A percentile compares a stretch with the other conserved stretches of the same genome.
Conservation (phyloP, 148 eudicot species). For the Salicornia ramosissima region DNA sequence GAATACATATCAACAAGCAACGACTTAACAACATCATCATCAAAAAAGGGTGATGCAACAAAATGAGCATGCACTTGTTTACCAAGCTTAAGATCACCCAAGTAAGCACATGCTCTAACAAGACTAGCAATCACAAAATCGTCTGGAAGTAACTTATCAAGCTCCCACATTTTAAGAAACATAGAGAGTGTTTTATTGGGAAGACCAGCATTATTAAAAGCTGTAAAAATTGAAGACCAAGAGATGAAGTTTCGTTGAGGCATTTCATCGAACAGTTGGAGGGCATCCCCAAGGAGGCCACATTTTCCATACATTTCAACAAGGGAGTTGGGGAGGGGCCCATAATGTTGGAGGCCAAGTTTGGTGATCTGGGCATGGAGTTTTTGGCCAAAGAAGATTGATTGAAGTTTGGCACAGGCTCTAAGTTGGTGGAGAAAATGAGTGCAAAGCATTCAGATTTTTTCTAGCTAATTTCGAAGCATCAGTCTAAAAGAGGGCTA, state of each 20-base stretch:
- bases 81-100: conserved; percentile 40
- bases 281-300: conserved; percentile 38
- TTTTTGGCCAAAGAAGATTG: conserved; percentile 42
- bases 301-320: conserved; percentile 51
- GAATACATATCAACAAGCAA: conserved; percentile 64
- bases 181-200: conserved; percentile 33
- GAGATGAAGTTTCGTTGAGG: conserved; percentile 45
- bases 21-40: conserved; percentile 62
- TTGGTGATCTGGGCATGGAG: conserved; percentile 65
- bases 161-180: conserved; percentile 40
- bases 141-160: conserved; percentile 43
- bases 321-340: conserved; percentile 47
- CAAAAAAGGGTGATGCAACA: conserved; percentile 35
- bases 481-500: no score
- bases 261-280: conserved; percentile 67
- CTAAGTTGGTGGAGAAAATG: conserved; percentile 41
- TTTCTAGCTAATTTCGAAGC: no score
- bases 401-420: conserved; percentile 33
- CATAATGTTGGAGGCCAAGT: conserved; percentile 39
- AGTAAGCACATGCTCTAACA: conserved; percentile 52
- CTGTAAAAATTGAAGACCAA: conserved; percentile 67
- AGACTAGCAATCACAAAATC: conserved; percentile 58
- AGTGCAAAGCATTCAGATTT: conserved; percentile 37
- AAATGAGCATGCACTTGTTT: conserved; percentile 61
- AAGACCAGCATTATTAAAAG: conserved; percentile 47